phyloP scores from a whole-genome alignment of 2,329 filamentous ascomycete genomes.

The Calcarisporium arbuscula region DNA sequence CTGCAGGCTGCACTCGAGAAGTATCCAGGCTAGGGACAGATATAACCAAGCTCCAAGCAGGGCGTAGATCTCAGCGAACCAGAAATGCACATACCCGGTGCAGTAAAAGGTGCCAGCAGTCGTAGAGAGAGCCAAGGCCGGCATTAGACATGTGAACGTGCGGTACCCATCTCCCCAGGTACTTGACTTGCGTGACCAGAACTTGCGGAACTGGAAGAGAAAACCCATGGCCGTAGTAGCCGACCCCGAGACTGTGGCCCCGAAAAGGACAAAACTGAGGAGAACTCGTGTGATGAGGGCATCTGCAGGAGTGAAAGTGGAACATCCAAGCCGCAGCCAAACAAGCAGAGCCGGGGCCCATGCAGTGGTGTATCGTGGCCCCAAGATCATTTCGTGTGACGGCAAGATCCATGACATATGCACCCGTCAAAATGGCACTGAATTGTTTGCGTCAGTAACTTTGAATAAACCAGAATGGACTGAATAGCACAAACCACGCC shows the following conservation, averaged over 20 bases:
- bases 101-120: slow-evolving; percentile 4
- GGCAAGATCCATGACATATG: slow-evolving; percentile 3
- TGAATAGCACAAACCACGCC: neutral
- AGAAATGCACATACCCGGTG: slow-evolving; percentile 1
- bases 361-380: slow-evolving; percentile 1
- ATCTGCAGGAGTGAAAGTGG: slow-evolving; percentile 1
- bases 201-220: slow-evolving; percentile 1
- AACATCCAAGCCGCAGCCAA: slow-evolving; percentile 1
- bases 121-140: neutral
- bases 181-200: slow-evolving; percentile 1
- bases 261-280: slow-evolving; percentile 2
- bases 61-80: slow-evolving; percentile 1
- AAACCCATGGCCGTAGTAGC: slow-evolving; percentile 2
- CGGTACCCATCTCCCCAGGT: too few species aligned
- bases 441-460: too few species aligned
- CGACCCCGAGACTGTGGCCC: neutral
- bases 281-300: slow-evolving; percentile 1
- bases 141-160: slow-evolving; percentile 2
- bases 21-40: slow-evolving; percentile 1
- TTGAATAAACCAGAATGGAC: too few species aligned
- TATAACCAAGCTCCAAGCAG: slow-evolving; percentile 3
- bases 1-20: slow-evolving; percentile 4
- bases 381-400: slow-evolving; percentile 2
- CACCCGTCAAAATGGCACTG: slow-evolving; percentile 3
- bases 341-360: slow-evolving; percentile 1